A percentile compares a stretch with the other conserved stretches of the same genome.
These are phyloP conservation scores for Monilinia vaccinii-corymbosi DNA, from an alignment of 2,329 filamentous ascomycete species.

Conservation along the genomic window DNA sequence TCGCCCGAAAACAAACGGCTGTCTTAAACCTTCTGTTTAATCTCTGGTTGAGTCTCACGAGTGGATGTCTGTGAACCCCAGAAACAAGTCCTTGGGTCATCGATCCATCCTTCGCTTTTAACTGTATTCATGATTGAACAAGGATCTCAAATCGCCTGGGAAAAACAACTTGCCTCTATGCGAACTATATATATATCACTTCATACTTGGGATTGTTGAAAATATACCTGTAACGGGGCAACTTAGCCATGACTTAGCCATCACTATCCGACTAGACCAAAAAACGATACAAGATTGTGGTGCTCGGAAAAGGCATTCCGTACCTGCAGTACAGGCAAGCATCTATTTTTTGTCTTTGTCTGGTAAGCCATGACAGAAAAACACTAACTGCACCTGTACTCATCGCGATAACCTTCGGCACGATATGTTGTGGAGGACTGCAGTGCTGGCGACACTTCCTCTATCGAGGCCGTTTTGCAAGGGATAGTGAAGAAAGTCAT, in stretches of 20 bases:
- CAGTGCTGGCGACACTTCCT: not conserved
- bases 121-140: not conserved
- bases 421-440: not conserved
- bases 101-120: not conserved
- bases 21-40: not conserved
- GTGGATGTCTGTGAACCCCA: not conserved
- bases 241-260: no score
- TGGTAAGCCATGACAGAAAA: not conserved
- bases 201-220: not conserved
- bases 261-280: not conserved
- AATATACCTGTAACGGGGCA: not conserved
- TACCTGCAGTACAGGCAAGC: not conserved
- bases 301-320: not conserved
- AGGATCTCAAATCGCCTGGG: not conserved
- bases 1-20: not conserved
- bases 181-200: not conserved
- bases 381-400: not conserved
- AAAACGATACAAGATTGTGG: not conserved
- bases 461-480: not conserved
- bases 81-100: conserved; percentile 2
- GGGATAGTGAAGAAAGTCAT: not conserved
- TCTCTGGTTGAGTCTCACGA: not conserved
- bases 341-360: not conserved
- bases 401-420: not conserved
- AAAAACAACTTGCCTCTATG: not conserved